phyloP scores from a whole-genome alignment of 2,329 filamentous ascomycete genomes.

The Didymosphaeria variabile region DNA sequence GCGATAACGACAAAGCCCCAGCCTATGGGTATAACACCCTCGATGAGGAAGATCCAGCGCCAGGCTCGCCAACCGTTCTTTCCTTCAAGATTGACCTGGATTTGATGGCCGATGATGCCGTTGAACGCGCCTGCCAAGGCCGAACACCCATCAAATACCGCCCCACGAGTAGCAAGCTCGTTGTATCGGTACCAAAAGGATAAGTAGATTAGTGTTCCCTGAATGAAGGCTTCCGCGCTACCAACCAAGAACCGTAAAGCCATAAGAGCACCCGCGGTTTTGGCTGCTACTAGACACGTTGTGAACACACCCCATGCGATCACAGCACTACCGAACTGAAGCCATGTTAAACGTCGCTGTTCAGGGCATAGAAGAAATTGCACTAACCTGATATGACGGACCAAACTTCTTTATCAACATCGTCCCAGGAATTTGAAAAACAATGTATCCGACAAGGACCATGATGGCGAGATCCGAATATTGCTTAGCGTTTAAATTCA shows the following conservation, averaged over 20 bases:
- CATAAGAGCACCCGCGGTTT: conserved; percentile 2
- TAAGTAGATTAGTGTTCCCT: conserved; percentile 4
- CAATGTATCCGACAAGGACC: not conserved
- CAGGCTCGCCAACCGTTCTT: conserved; percentile 6
- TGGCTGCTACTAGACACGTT: not conserved
- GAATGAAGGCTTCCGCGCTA: conserved; percentile 4
- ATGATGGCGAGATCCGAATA: conserved; percentile 2
- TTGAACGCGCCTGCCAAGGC: conserved; percentile 2
- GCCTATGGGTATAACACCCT: conserved; percentile 4
- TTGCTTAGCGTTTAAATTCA: not conserved
- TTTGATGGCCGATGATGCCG: conserved; percentile 5
- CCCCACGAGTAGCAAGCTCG: not conserved
- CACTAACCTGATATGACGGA: conserved; percentile 1
- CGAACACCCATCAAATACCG: not conserved
- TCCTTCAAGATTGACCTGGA: not conserved
- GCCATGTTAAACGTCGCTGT: too few species aligned
- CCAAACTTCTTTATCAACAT: conserved; percentile 8
- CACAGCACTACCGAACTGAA: conserved; percentile 3
- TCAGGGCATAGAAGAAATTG: too few species aligned
- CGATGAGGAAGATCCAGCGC: conserved; percentile 3
- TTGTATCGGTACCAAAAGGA: conserved; percentile 8
- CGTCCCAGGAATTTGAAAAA: conserved; percentile 1
- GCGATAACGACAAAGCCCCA: conserved; percentile 3
- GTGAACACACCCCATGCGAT: conserved; percentile 3
- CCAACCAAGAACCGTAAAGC: not conserved